phyloP scores from a whole-genome alignment of 169 alveolate species.

The Eimeria zaria region DNA sequence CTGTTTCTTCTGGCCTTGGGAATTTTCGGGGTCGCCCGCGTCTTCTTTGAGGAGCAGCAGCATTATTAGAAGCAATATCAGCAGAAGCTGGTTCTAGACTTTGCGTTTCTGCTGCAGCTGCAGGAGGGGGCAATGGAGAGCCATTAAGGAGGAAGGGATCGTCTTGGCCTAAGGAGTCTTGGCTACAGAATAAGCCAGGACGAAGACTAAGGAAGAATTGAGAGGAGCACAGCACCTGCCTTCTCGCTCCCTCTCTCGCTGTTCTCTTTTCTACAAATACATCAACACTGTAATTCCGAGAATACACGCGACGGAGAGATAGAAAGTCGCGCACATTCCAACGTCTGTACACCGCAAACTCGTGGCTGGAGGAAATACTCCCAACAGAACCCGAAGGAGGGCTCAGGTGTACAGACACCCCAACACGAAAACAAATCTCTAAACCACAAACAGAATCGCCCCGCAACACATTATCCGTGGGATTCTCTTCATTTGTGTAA shows the following conservation, averaged over 20 bases:
- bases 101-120: not conserved
- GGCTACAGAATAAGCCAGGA: not conserved
- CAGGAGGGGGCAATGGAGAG: not conserved
- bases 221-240: not conserved
- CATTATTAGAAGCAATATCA: not conserved
- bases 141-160: conserved; percentile 22
- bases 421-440: conserved; percentile 36
- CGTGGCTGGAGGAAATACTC: not conserved
- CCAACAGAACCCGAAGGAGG: not conserved
- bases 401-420: conserved; percentile 54
- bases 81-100: not conserved
- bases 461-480: not conserved
- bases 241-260: not conserved
- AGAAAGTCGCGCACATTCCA: conserved; percentile 1
- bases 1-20: conserved; percentile 41
- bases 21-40: conserved; percentile 48
- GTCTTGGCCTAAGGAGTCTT: not conserved
- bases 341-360: conserved; percentile 23
- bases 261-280: conserved; percentile 10
- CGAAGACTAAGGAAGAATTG: not conserved
- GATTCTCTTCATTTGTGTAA: not conserved
- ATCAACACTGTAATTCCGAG: not conserved
- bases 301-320: not conserved
- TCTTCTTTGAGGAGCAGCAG: not conserved
- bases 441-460: not conserved